Base-by-base conservation (phyloP, 331 rosid genomes). In the Rhamnella rubrinervis region DNA sequence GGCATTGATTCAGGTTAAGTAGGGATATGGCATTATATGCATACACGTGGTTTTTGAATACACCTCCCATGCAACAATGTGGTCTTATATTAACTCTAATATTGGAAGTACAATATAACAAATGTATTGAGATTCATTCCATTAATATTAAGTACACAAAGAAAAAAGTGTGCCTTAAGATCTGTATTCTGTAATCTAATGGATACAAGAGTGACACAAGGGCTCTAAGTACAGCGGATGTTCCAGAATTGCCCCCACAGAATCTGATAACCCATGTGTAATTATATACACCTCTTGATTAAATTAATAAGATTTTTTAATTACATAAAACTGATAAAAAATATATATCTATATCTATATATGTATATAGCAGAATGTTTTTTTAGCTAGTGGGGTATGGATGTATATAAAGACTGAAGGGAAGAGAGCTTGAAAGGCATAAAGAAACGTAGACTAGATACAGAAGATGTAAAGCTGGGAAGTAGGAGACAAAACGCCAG, bases 281-380 rank as follows among this genome's bases (percentile, higher is more conserved):
- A 6, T n/a, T 23, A 38, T 56, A 28, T 56, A 26, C 40, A 16
- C 53, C 65, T 58, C 73, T 49, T 16, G 14, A 44, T 26, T 59
- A 60, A 62, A 23, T 25, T 65, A 65, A 20, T 52, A 61, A n/a
- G 38, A 39, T 61, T 28, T 37, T 38, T 63, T 55, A 61, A 15
- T 58, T 50, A 40, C 53, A 46, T 69, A 44, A 73, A 37, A 57
- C 52, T 71, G 50, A 77, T 46, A n/a, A n/a, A n/a, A n/a, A 20
- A 41, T 46, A 56, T 57, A 35, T 23, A n/a, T 71, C 50, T 75
- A 46, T 13, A 41, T 47, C 51, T 52, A 35, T 23, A n/a, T 73
- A 12, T 7, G 55, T 50, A 63, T 61, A 60, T 53, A 65, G 72
- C 66, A 80, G 91, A 83, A 83, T 85, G 93, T 89, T 78, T 84